Evolutionary conservation across 1,139 yeast genomes (phyloP), one percentile per base, ranked within the genome.

Genomic region (Yamadazyma pseudoaaseri): DNA sequence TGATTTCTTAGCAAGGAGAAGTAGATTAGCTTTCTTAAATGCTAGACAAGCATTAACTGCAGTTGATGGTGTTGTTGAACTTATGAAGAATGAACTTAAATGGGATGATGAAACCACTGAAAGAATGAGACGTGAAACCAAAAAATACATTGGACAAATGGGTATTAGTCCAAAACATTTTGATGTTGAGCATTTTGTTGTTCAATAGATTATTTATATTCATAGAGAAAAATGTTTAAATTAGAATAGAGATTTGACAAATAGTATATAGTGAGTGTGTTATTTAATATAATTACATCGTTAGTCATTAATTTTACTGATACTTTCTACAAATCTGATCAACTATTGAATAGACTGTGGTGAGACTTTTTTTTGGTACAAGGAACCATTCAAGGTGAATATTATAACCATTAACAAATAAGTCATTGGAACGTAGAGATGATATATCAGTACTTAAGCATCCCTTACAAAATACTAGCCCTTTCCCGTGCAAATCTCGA

Each of bases 1-100:
- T 39, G 97, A 90, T 61, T 89, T 90, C 72, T 72, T 90, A 45
- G 89, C 95, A 37, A 83, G 97, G 70, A 83, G 97, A 71, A 83
- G 95, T 36, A 81, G 97, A 63, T 79, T 87, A 57, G 96, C 96
- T 2, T 90, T 89, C 69, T 71, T 90, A 56, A 90, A 90, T 63
- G 87, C 95, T 30, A 79, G 80, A 58, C 92, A 86, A 48, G 96
- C 97, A 18, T 65, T 81, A 45, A 72, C 66, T 39, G 86, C 95
- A 9, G 81, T 90, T 36, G 95, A 89, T 42, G 84, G 84, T 41
- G 95, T 90, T 29, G 89, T 86, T 37, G 86, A 84, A 49, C 73
- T 87, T 43, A 85, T 90, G 95, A 86, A 80, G 48, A 66, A 76
- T 36, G 94, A 86, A 58, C 72, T 85, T 42, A 64, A 75, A 30